Percentiles rank a stretch among this genome's conserved stretches.
Evolutionary conservation across 306 rosid genomes (phyloP).

Genomic region (Oxytropis ochrocephala): DNA sequence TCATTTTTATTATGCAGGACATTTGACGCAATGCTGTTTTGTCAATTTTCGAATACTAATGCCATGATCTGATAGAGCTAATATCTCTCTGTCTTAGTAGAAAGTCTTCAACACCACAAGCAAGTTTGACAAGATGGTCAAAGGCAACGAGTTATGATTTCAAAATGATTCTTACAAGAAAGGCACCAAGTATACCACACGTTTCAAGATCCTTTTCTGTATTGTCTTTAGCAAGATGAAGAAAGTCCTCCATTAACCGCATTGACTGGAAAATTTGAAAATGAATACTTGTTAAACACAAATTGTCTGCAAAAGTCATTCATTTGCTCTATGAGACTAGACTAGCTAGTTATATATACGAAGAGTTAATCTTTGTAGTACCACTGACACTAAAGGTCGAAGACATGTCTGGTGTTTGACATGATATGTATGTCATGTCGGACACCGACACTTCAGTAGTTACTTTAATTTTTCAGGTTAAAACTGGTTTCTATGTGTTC

Average conservation of each 20-base stretch:
- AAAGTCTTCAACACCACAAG: slow-evolving; percentile 6
- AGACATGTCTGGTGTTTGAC: too few relatives aligned
- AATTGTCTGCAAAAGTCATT: neutral
- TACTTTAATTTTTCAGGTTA: too few relatives aligned
- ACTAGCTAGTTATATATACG: neutral
- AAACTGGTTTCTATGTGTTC: too few relatives aligned
- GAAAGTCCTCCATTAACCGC: slow-evolving; percentile 67
- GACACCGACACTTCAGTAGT: neutral
- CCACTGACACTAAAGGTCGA: neutral
- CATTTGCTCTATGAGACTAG: neutral
- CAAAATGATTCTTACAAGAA: slow-evolving; percentile 51
- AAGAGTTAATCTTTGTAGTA: neutral
- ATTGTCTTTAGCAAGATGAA: slow-evolving; percentile 57
- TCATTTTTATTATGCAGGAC: too few relatives aligned
- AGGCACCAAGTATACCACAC: slow-evolving; percentile 78
- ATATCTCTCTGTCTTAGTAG: neutral
- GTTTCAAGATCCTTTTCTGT: slow-evolving; percentile 80
- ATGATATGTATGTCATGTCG: neutral
- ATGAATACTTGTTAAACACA: slow-evolving; percentile 15
- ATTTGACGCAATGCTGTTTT: neutral
- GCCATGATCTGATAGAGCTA: neutral
- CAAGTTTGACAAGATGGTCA: neutral
- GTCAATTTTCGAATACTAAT: neutral
- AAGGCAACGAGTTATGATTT: neutral
- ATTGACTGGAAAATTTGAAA: slow-evolving; percentile 40